Evolutionary conservation across 2,329 filamentous ascomycete species (phyloP).

Genomic region (Penicillium sp.): DNA sequence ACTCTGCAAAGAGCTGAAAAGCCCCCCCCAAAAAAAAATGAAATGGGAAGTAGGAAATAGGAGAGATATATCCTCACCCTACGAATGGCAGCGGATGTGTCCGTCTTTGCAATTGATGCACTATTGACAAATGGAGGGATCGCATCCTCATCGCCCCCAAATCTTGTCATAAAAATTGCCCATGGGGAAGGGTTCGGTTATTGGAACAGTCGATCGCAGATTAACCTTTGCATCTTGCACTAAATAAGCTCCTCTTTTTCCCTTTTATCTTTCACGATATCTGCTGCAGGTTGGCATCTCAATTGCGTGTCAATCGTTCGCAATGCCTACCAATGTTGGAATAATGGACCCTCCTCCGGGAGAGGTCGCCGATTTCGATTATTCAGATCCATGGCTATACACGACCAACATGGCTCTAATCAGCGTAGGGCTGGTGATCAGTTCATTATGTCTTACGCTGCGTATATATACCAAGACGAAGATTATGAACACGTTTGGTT

Average conservation of each 20-base stretch:
- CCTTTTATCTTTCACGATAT: not conserved
- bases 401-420: slow-evolving; percentile 9
- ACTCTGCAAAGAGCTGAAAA: not conserved
- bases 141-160: not conserved
- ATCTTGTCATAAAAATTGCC: not conserved
- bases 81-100: not conserved
- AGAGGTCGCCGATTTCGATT: slow-evolving; percentile 14
- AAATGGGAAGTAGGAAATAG: not conserved
- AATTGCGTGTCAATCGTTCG: not conserved
- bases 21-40: not conserved
- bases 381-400: slow-evolving; percentile 15
- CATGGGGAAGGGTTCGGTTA: not conserved
- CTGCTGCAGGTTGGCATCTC: not conserved
- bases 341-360: slow-evolving; percentile 12
- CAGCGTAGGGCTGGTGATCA: slow-evolving; percentile 9
- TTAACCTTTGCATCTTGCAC: not conserved
- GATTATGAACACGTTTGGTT: slow-evolving; percentile 19
- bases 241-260: not conserved
- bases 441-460: slow-evolving; percentile 11
- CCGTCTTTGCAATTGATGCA: not conserved
- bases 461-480: slow-evolving; percentile 17
- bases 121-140: not conserved
- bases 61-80: not conserved
- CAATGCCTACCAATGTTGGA: slow-evolving; percentile 6
- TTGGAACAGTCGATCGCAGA: not conserved